Evolutionary conservation across 106 monocot genomes (phyloP), one percentile per base, ranked within the genome.

Genomic region (Chionographis japonica): DNA sequence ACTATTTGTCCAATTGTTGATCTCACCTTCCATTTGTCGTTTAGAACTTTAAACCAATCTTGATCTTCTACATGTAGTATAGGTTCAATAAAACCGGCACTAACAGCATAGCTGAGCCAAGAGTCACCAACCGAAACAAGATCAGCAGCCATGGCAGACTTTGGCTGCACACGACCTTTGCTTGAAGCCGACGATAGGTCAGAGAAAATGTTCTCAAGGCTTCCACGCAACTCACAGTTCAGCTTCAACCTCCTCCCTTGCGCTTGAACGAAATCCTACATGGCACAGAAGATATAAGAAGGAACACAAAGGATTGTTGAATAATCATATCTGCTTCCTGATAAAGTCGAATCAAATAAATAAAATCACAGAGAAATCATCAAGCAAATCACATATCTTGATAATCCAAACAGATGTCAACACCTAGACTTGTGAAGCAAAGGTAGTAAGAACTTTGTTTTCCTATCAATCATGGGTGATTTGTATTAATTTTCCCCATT

Each of bases 91-190:
- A 98, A 81, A 68, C 85, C 77, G 43, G 63, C 80, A 42, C 50
- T 58, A 67, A 98, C 79, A 2, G 92, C 97, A 75, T 40, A 64
- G 63, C 74, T 74, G 12, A 98, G 78, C 97, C 97, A 98, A 12
- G 97, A 90, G 72, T 92, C 97, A 50, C 92, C 97, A 65, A 98
- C 56, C 17, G 97, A 84, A 39, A 98, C 84, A 71, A 87, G 40
- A 83, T 98, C 97, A 72, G 97, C 89, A 51, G 90, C 72, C 97
- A 93, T 98, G 27, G 81, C 77, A 57, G 90, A 92, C 60, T 98
- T 98, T 13, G 83, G 72, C 10, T 65, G 69, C 65, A 98, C 35
- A 35, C 13, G 58, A 57, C 69, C 77, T 69, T 77, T 98, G 41
- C 77, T 84, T n/a, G 72, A 79, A 79, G 83, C 84, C 20, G 65